Base-by-base conservation (phyloP, 1,284 basidiomycete genomes). In the Volvariella surrecta region DNA sequence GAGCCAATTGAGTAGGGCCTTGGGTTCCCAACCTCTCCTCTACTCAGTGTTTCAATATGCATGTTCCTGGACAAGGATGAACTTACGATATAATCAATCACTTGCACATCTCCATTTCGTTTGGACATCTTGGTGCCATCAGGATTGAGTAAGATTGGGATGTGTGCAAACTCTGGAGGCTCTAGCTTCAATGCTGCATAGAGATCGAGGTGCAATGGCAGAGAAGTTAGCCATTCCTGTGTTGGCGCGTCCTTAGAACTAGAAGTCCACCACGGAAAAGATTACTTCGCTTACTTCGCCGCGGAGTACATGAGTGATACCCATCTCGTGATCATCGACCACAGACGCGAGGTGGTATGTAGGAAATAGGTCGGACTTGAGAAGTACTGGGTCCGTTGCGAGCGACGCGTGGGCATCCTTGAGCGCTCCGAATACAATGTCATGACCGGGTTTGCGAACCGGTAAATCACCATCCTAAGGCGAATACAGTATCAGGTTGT, bases 281-380 rank as follows among this genome's bases (percentile, higher is more conserved):
- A n/a, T n/a, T n/a, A n/a, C n/a, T n/a, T n/a, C n/a, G n/a, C n/a
- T n/a, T n/a, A 85, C 91, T 71, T 98, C 95, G 34, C 96, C 96
- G 16, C 96, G 78, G 1, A 99, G 66, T 2, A 99, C 94, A 61
- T 99, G 95, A 0, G 91, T 90, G 37, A 99, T 92, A 0, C 81
- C 81, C 96, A 99, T 99, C 52, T 85, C 79, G 54, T 92, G 80
- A 62, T 99, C 96, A 52, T 99, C 96, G 0, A 96, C 89, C 0
- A 99, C 89, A 22, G 82, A 94, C 0, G 96, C 95, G 1, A 99
- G 76, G 52, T 99, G 96, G 58, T 99, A 99, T 0, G 96, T 99
- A 1, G 96, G 96, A 61, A 88, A 95, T 0, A 79, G 71, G 59
- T 99, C 94, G 0, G 86, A 84, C 63, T 99, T 99, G 50, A 98